Evolutionary conservation across 805 yeast genomes (phyloP).

Genomic region (Tetrapisispora fleetii): DNA sequence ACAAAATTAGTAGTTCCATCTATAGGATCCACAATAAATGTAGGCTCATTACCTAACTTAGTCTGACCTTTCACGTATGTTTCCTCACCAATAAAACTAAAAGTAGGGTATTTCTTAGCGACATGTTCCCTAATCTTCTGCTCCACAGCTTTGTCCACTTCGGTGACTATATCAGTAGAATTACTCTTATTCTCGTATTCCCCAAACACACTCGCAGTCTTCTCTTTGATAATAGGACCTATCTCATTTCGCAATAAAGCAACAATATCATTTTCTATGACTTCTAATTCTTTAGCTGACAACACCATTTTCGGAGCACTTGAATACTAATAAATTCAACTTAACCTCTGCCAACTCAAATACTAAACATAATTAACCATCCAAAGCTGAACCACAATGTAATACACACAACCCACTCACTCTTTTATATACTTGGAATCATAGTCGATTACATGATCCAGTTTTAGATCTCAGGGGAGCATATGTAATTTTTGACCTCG

Average conservation of each 20-base stretch:
- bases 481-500: neutral
- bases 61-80: conserved; percentile 42
- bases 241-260: conserved; percentile 16
- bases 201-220: conserved; percentile 24
- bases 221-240: conserved; percentile 21
- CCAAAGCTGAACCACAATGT: too few relatives aligned
- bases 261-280: conserved; percentile 19
- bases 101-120: conserved; percentile 37
- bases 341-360: too few relatives aligned
- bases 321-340: neutral
- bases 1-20: conserved; percentile 61
- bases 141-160: conserved; percentile 50
- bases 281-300: conserved; percentile 16
- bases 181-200: conserved; percentile 48
- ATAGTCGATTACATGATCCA: neutral
- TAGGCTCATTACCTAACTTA: conserved; percentile 40
- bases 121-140: conserved; percentile 25
- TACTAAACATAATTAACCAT: too few relatives aligned
- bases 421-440: too few relatives aligned
- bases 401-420: too few relatives aligned
- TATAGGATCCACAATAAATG: conserved; percentile 56
- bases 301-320: conserved; percentile 8
- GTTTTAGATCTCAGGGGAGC: neutral
- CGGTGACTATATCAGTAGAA: conserved; percentile 54
- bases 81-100: conserved; percentile 53